These are phyloP conservation scores for Clitoria ternatea DNA, from an alignment of 306 rosid species.

Conservation along the genomic window DNA sequence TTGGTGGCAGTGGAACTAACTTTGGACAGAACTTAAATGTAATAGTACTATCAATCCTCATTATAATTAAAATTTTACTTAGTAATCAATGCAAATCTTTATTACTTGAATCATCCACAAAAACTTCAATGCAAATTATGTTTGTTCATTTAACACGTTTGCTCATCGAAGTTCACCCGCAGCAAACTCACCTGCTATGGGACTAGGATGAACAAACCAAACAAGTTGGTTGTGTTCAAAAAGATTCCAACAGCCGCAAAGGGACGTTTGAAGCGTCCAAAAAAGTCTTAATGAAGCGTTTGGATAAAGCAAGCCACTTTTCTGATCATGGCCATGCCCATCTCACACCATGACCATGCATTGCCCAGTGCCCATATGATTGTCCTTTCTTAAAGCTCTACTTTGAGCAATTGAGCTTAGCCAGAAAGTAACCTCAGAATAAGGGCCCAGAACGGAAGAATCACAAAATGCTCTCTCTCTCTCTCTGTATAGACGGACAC, in stretches of 20 bases:
- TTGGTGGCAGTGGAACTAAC: too few species aligned
- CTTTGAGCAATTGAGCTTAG: not conserved
- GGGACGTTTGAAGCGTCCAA: not conserved
- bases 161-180: too few species aligned
- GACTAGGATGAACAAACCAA: not conserved
- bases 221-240: not conserved
- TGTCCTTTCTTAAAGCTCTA: not conserved
- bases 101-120: too few species aligned
- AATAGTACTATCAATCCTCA: too few species aligned
- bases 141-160: too few species aligned
- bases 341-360: not conserved
- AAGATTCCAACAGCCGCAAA: not conserved
- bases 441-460: not conserved
- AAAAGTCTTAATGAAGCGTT: not conserved
- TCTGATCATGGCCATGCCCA: not conserved
- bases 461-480: conserved; percentile 4
- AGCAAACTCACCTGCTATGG: not conserved
- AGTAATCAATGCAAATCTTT: too few species aligned
- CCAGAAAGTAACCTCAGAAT: not conserved
- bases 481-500: too few species aligned
- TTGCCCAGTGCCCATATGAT: not conserved
- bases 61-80: too few species aligned
- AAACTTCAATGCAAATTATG: too few species aligned
- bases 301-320: not conserved
- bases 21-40: too few species aligned